Percentiles rank a stretch among this genome's conserved stretches.
Conservation (phyloP, 1,284 basidiomycete species). For the Cutaneotrichosporon cutaneum region DNA sequence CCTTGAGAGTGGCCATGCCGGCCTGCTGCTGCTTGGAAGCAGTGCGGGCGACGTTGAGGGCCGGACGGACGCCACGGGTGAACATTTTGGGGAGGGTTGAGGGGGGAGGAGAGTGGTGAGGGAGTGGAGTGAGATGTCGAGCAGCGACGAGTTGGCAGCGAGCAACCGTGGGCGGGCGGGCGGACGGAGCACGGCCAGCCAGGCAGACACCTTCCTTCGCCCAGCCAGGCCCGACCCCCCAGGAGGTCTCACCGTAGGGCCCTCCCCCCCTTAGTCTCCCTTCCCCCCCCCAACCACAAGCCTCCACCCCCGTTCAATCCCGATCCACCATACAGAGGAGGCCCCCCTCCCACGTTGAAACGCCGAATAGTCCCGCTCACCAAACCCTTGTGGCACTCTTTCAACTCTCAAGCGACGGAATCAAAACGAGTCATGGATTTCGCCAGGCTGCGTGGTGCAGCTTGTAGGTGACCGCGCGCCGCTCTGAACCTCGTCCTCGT, state of each 20-base stretch:
- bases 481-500: neutral
- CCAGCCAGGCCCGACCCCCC: neutral
- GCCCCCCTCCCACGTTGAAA: neutral
- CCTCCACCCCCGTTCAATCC: constrained; percentile 1
- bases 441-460: neutral
- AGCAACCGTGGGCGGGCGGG: neutral
- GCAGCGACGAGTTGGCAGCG: constrained; percentile 2
- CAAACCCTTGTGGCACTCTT: neutral
- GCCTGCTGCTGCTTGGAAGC: constrained; percentile 62
- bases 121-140: constrained; percentile 21
- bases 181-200: neutral
- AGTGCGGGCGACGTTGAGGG: constrained; percentile 57
- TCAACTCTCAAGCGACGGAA: neutral
- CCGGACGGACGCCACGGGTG: constrained; percentile 64
- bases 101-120: constrained; percentile 19
- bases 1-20: constrained; percentile 95
- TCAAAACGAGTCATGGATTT: neutral
- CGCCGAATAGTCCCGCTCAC: constrained; percentile 4
- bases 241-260: neutral
- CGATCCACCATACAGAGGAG: neutral
- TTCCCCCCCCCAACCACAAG: neutral
- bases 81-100: constrained; percentile 40
- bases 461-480: neutral
- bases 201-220: neutral
- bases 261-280: neutral